Percentiles rank a stretch among this genome's conserved stretches.
phyloP scores from a whole-genome alignment of 2,329 filamentous ascomycete species.

The Hortaea sp. region DNA sequence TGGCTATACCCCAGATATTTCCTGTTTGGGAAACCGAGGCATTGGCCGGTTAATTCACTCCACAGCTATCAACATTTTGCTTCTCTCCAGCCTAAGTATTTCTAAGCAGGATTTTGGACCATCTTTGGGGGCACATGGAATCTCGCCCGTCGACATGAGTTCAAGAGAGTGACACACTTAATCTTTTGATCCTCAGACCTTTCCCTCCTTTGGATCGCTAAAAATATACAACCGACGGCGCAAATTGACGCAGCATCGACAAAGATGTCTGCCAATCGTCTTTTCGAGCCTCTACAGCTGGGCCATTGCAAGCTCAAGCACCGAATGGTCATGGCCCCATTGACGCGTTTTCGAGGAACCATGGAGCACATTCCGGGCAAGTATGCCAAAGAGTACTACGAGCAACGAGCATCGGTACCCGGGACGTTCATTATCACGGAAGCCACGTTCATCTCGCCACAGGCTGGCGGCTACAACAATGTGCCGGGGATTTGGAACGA shows the following conservation, averaged over 20 bases:
- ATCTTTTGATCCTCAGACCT: too few species aligned
- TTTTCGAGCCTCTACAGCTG: conserved; percentile 34
- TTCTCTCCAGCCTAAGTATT: too few species aligned
- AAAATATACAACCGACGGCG: too few species aligned
- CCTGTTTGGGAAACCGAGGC: too few species aligned
- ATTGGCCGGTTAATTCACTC: too few species aligned
- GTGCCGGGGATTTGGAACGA: conserved; percentile 49
- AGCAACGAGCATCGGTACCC: conserved; percentile 41
- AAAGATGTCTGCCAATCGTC: conserved; percentile 4
- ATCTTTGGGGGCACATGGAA: neutral
- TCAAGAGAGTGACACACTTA: too few species aligned
- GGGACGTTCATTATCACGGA: conserved; percentile 52
- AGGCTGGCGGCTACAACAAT: conserved; percentile 40
- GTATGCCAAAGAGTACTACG: conserved; percentile 42
- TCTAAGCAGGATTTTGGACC: too few species aligned
- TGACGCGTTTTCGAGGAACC: conserved; percentile 41
- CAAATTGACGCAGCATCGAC: neutral
- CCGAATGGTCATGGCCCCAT: conserved; percentile 46
- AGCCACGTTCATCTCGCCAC: conserved; percentile 41
- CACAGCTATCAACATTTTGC: too few species aligned
- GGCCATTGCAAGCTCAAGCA: conserved; percentile 34
- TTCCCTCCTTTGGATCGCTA: too few species aligned
- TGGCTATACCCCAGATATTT: too few species aligned
- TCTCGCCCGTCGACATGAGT: neutral
- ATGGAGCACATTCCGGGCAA: conserved; percentile 28